Evolutionary conservation across 2,329 filamentous ascomycete genomes (phyloP).

Genomic region (Pezicula radicicola): DNA sequence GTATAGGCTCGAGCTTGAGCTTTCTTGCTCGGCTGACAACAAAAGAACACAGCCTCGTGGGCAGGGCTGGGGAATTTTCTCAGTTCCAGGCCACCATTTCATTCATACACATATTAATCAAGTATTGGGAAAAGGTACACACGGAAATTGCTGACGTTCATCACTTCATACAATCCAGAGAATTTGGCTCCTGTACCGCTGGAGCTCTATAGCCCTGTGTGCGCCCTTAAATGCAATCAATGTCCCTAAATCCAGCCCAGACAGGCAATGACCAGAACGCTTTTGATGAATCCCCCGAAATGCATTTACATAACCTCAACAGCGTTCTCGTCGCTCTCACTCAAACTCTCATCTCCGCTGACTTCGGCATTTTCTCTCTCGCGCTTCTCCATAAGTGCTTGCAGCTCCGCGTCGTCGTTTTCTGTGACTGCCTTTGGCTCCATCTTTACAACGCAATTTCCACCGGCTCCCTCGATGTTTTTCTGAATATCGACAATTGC

Average conservation of each 20-base stretch:
- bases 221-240: constrained; percentile 27
- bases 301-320: constrained; percentile 46
- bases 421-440: constrained; percentile 98
- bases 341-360: constrained; percentile 94
- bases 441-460: constrained; percentile 90
- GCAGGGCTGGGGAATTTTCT: too few species aligned
- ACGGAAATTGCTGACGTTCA: neutral
- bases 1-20: neutral
- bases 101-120: neutral
- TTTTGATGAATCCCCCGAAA: constrained; percentile 20
- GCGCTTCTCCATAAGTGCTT: constrained; percentile 98
- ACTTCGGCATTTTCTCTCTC: constrained; percentile 98
- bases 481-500: constrained; percentile 84
- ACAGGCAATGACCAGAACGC: constrained; percentile 15
- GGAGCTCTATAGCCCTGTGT: constrained; percentile 18
- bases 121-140: neutral
- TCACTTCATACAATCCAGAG: constrained; percentile 1
- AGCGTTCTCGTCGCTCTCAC: constrained; percentile 89
- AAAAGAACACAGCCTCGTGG: neutral
- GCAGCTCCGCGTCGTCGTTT: constrained; percentile 94
- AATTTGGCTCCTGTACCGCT: constrained; percentile 1
- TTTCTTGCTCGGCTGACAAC: neutral
- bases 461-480: constrained; percentile 75
- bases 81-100: too few species aligned
- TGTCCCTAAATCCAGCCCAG: neutral